Evolutionary conservation across 495 filamentous ascomycete genomes (phyloP).

Genomic region (Talaromyces ruber): DNA sequence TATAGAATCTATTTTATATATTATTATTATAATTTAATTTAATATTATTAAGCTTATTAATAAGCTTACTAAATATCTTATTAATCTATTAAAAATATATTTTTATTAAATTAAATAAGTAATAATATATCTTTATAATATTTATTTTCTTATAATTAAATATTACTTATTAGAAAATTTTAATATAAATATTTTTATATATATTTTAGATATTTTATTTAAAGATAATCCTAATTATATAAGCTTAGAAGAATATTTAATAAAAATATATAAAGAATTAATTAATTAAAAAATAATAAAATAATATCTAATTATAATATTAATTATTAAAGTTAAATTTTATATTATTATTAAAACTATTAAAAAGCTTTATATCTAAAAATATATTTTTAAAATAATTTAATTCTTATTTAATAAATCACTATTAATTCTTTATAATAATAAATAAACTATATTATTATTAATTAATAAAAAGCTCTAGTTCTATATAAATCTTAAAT

Average conservation of each 20-base stretch:
- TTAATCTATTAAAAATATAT: too few relatives aligned
- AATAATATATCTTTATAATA: too few relatives aligned
- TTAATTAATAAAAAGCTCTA: background rate
- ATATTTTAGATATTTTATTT: background rate
- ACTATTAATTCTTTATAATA: background rate
- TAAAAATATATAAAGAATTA: background rate
- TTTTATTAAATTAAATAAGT: background rate
- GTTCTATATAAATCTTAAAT: background rate
- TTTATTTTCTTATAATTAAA: too few relatives aligned
- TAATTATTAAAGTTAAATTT: background rate
- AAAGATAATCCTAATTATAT: background rate
- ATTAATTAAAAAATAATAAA: background rate
- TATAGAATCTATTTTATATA: too few relatives aligned
- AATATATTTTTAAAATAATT: background rate
- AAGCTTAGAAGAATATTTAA: background rate
- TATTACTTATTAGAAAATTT: background rate
- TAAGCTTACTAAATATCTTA: too few relatives aligned
- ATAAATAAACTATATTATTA: background rate
- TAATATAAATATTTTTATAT: background rate
- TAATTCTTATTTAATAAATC: background rate
- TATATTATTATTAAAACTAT: background rate
- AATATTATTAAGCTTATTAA: too few relatives aligned
- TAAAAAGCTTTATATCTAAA: background rate
- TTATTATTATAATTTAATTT: too few relatives aligned
- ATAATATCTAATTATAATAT: background rate